These are phyloP conservation scores for Sergeia podlipaevii DNA, from an alignment of 208 protist species.

Conservation along the genomic window DNA sequence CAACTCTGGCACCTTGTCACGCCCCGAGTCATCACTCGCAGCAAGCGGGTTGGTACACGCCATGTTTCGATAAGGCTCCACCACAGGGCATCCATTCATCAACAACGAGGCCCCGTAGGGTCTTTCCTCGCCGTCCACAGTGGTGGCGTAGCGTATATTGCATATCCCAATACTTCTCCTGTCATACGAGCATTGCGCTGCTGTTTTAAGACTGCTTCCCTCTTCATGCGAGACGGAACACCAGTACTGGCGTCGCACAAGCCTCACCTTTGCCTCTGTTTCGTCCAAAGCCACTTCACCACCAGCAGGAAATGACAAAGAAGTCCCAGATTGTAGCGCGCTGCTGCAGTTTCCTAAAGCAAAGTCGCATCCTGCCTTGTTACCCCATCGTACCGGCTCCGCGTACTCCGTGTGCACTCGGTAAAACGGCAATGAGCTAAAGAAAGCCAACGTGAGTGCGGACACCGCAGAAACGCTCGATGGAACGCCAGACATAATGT, in stretches of 20 bases:
- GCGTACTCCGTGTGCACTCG: conserved; percentile 18
- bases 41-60: conserved; percentile 14
- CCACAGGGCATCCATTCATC: conserved; percentile 52
- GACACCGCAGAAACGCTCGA: conserved; percentile 27
- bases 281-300: too few relatives aligned
- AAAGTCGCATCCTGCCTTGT: conserved; percentile 37
- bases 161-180: conserved; percentile 33
- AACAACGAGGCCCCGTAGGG: conserved; percentile 6
- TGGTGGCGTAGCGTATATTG: not conserved
- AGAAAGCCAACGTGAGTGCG: conserved; percentile 52
- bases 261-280: too few relatives aligned
- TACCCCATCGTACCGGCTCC: conserved; percentile 38
- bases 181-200: conserved; percentile 33
- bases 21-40: conserved; percentile 2
- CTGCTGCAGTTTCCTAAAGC: conserved; percentile 1
- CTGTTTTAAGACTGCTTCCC: conserved; percentile 4
- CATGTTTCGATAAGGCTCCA: conserved; percentile 27
- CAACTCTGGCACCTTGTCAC: not conserved
- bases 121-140: not conserved
- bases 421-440: conserved; percentile 70
- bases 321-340: too few relatives aligned
- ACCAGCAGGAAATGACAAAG: too few relatives aligned
- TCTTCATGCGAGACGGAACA: conserved; percentile 5
- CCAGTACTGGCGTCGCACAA: conserved; percentile 19
- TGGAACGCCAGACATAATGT: conserved; percentile 72